Evolutionary conservation across 73 alveolate species (phyloP), one percentile per base, ranked within the genome.

Genomic region (Tetrahymena elliotti): DNA sequence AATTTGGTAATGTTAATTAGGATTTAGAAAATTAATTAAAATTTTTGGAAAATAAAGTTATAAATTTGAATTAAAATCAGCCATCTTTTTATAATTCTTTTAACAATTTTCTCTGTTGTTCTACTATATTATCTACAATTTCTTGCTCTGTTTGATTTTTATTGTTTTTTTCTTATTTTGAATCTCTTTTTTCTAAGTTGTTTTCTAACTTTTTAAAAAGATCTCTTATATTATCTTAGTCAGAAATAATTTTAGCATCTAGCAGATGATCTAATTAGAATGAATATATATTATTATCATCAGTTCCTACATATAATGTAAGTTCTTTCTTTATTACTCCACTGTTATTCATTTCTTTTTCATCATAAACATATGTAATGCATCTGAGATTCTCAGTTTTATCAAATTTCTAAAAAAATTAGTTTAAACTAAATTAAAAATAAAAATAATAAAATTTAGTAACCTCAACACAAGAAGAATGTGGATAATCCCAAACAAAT

Each of bases 261-360:
- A 84, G 37, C 20, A 84, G 20, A 24, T 93, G 88, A 37, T 39
- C 84, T 35, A 93, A 20, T 38, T 93, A 93, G 95, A 37, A 38
- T 15, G 84, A 37, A 22, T 93, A 93, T 31, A 98, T 98, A 27
- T 96, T 94, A 40, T 95, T 94, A 88, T 97, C 97, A 84, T 98
- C 98, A 37, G 99, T 98, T 16, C 99, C 99, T 33, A 97, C 98
- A 84, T 97, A 96, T 53, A 98, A 95, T 39, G 98, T 68, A 4
- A 68, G 88, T 31, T 68, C 88, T 31, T 68, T 68, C 38, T 68
- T 68, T 68, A 27, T 68, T 2, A 68, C n/a, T 31, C 88, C 88
- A 11, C 88, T 68, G 36, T 68, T 68, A 68, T 68, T 68, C 88
- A 68, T 68, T 68, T 68, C 96, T 53, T 95, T 97, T 40, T 96